Base-by-base conservation (phyloP, 2,329 filamentous ascomycete genomes). In the Fusarium drepaniforme region DNA sequence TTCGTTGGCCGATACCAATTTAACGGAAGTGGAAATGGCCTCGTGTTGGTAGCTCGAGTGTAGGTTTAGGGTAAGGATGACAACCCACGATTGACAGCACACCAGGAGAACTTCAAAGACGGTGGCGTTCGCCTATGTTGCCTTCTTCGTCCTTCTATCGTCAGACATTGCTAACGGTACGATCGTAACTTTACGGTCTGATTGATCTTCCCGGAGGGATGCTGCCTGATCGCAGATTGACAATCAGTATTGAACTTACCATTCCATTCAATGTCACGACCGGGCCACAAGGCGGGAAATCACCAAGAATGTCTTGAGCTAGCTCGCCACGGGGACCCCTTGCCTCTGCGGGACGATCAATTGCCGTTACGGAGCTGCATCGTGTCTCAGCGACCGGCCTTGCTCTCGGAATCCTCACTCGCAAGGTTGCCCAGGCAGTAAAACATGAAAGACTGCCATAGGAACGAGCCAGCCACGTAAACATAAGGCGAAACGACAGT, bases 391-490 rank as follows among this genome's bases (percentile, higher is more conserved):
- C 13, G n/a, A 42, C 38, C n/a, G 13, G n/a, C 38, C 18, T 33
- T 44, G 23, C 25, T 61, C 38, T 16, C 42, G 25, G 23, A 64
- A 23, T 30, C 35, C 33, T 25, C 18, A 30, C 9, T 30, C 7
- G 18, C 25, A 57, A 57, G 35, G 62, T 57, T 64, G 49, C 62
- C 49, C n/a, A 37, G 62, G 21, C 25, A 64, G 49, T 25, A 25
- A 64, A 37, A 64, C 61, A 64, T 9, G 49, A 64, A 40, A 21
- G 3, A 25, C 16, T n/a, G 30, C 7, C 35, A 65, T 58, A 58
- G 62, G 62, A 65, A 65, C 49, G 23, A 66, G 37, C 63, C 63
- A 66, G 53, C 53, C 63, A 65, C 63, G 18, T n/a, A 21, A 59
- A 42, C 51, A 21, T 28, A 40, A 38, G 28, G 6, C 37, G 38